Evolutionary conservation across 2,329 filamentous ascomycete genomes (phyloP).

Genomic region (Onygena corvina): DNA sequence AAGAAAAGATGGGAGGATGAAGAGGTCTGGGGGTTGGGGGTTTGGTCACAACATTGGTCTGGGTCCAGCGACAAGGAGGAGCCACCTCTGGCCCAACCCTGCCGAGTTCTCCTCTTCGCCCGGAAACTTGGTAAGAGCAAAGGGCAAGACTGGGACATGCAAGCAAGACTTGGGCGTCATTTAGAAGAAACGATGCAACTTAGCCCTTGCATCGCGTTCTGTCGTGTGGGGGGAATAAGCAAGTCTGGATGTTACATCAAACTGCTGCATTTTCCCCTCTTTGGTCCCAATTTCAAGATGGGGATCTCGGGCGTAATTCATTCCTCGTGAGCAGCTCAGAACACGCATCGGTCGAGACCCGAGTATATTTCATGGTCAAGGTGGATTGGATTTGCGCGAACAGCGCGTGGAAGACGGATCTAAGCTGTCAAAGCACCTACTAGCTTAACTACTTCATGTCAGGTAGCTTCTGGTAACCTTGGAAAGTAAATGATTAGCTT

Average conservation of each 20-base stretch:
- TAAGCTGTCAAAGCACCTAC: too few relatives aligned
- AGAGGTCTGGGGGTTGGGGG: background rate
- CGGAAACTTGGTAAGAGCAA: constrained; percentile 4
- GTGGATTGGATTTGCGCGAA: too few relatives aligned
- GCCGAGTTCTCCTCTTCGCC: constrained; percentile 7
- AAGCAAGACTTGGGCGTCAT: background rate
- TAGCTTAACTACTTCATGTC: too few relatives aligned
- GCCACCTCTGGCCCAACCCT: background rate
- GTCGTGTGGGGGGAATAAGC: background rate
- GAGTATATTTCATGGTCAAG: too few relatives aligned
- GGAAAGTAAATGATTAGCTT: too few relatives aligned
- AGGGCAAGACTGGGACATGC: background rate
- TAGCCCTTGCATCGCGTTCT: background rate
- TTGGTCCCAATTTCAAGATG: too few relatives aligned
- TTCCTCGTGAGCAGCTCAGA: too few relatives aligned
- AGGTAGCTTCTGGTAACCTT: too few relatives aligned
- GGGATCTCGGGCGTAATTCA: too few relatives aligned
- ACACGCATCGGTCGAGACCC: too few relatives aligned
- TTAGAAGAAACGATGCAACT: background rate
- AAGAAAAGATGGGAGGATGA: background rate
- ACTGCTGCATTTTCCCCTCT: background rate
- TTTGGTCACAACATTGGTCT: too few relatives aligned
- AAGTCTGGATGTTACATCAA: background rate
- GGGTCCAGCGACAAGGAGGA: background rate
- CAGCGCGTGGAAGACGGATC: too few relatives aligned